These are phyloP conservation scores for Penicillium mononematosum DNA, from an alignment of 495 filamentous ascomycete genomes.

Conservation along the genomic window DNA sequence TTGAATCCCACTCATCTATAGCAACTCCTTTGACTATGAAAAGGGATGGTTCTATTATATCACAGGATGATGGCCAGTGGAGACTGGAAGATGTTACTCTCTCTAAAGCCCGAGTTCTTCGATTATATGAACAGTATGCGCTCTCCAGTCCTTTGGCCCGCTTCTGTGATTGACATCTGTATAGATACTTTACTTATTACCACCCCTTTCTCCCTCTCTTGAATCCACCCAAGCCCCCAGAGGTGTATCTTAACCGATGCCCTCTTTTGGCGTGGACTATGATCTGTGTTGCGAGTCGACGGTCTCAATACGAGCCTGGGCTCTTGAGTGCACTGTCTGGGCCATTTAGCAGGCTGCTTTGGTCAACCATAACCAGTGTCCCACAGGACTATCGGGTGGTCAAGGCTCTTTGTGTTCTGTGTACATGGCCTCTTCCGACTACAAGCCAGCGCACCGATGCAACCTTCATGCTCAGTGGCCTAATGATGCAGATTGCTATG, in stretches of 20 bases:
- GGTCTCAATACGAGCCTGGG: conserved; percentile 64
- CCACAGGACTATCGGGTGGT: conserved; percentile 85
- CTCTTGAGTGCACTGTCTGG: conserved; percentile 68
- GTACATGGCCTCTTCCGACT: conserved; percentile 87
- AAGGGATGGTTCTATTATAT: conserved; percentile 42
- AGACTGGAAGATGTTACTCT: conserved; percentile 45
- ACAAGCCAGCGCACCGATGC: conserved; percentile 83
- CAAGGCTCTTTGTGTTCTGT: conserved; percentile 85
- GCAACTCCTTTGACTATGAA: conserved; percentile 42
- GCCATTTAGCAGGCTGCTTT: conserved; percentile 73
- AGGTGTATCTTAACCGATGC: conserved; percentile 72
- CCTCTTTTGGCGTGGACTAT: conserved; percentile 85
- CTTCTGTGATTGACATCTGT: conserved; percentile 12
- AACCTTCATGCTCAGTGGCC: conserved; percentile 83
- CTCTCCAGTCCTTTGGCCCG: neutral
- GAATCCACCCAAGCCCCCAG: conserved; percentile 66
- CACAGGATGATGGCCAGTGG: conserved; percentile 42
- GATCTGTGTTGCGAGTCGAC: conserved; percentile 75
- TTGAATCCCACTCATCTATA: conserved; percentile 38
- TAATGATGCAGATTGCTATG: conserved; percentile 95
- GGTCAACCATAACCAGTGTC: conserved; percentile 76
- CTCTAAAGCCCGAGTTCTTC: conserved; percentile 37
- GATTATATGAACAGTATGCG: conserved; percentile 47
- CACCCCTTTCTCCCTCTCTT: conserved; percentile 85
- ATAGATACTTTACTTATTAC: conserved; percentile 71